phyloP scores from a whole-genome alignment of 768 basidiomycete species.

The Suillus subluteus region DNA sequence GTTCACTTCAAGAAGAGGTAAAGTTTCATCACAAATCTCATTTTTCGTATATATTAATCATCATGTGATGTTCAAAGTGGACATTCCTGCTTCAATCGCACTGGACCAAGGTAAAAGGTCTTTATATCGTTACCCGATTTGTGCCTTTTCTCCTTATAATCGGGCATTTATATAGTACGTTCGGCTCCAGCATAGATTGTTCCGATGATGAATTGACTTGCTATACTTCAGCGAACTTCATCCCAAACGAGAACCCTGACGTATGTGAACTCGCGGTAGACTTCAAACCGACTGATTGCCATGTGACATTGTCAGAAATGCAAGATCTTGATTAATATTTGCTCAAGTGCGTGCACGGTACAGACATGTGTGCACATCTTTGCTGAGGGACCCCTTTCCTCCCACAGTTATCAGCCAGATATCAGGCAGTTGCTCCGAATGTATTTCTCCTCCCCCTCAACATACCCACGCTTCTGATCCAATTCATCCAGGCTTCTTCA shows the following conservation, averaged over 20 bases:
- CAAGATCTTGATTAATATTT: neutral
- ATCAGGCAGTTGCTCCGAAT: neutral
- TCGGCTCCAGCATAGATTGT: neutral
- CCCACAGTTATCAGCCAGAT: neutral
- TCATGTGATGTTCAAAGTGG: neutral
- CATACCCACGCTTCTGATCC: neutral
- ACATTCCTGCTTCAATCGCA: constrained; percentile 7
- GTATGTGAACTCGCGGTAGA: neutral
- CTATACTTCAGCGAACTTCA: neutral
- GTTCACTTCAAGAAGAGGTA: neutral
- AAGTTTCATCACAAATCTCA: neutral
- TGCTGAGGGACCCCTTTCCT: neutral
- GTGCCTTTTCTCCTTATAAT: neutral
- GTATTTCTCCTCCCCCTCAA: neutral
- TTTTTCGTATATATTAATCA: neutral
- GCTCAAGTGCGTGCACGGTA: neutral
- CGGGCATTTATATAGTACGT: neutral
- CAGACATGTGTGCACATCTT: neutral
- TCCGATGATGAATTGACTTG: neutral
- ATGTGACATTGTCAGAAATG: neutral
- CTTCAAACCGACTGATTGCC: no score
- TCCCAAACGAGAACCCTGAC: neutral
- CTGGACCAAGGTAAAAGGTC: constrained; percentile 4
- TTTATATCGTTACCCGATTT: neutral
- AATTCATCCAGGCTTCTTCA: neutral